phyloP scores from a whole-genome alignment of 257 asterid genomes.

The Przewalskia tangutica region DNA sequence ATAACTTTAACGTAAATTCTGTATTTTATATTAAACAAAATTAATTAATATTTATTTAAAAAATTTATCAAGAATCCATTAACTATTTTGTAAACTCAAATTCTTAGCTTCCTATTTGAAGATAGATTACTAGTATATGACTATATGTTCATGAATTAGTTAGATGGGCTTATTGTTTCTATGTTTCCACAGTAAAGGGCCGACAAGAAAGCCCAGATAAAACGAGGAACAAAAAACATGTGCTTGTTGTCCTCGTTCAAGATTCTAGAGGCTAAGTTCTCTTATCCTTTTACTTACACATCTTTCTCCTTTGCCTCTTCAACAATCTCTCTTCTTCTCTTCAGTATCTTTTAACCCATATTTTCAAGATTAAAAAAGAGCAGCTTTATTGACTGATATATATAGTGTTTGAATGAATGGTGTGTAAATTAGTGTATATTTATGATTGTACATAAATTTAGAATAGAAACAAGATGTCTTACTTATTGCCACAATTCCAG shows the following conservation, averaged over 20 bases:
- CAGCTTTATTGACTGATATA: conserved; percentile 13
- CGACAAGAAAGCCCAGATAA: conserved; percentile 15
- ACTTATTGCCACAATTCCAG: conserved; percentile 89
- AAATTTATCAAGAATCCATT: too few species aligned
- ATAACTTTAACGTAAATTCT: too few species aligned
- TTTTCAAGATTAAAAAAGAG: neutral
- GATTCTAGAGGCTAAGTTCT: conserved; percentile 11
- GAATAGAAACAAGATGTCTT: conserved; percentile 55
- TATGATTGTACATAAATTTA: conserved; percentile 8
- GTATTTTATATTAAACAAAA: too few species aligned
- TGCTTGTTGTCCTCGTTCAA: conserved; percentile 26
- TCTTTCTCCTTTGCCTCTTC: conserved; percentile 7
- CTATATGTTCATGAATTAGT: too few species aligned
- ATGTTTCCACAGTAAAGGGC: neutral
- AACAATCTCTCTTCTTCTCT: neutral
- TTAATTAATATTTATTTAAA: too few species aligned
- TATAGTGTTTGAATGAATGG: conserved; percentile 1
- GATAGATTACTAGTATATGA: too few species aligned
- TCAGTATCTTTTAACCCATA: neutral
- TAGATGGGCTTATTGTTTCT: too few species aligned
- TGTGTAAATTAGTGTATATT: neutral
- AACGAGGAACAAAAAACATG: neutral
- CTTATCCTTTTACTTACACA: conserved; percentile 55
- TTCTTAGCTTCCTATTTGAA: too few species aligned
- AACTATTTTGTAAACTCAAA: too few species aligned